Conservation (phyloP, 2,329 filamentous ascomycete species). For the Lachnellula arida region DNA sequence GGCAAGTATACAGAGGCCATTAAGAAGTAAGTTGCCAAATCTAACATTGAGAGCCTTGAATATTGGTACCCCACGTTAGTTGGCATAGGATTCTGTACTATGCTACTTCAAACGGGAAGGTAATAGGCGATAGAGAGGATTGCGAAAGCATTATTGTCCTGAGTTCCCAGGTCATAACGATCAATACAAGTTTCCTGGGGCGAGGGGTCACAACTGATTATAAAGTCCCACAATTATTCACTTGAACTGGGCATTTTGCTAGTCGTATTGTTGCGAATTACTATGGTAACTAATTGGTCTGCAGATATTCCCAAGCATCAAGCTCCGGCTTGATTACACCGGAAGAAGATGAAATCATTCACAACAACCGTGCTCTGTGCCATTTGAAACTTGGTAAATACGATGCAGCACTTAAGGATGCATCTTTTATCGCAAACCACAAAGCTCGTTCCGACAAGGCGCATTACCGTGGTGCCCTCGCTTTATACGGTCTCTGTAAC, state of each 20-base stretch:
- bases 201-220: too few relatives aligned
- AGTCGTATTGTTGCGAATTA: too few relatives aligned
- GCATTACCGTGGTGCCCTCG: neutral
- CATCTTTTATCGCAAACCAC: conserved; percentile 1
- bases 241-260: too few relatives aligned
- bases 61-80: neutral
- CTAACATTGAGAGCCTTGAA: neutral
- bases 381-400: conserved; percentile 31
- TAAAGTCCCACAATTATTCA: too few relatives aligned
- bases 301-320: conserved; percentile 17
- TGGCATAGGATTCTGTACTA: neutral
- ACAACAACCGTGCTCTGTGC: conserved; percentile 35
- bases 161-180: too few relatives aligned
- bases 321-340: conserved; percentile 17
- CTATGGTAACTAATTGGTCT: conserved; percentile 15
- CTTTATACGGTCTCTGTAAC: neutral
- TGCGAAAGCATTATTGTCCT: neutral
- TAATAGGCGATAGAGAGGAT: neutral
- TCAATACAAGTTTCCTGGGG: too few relatives aligned
- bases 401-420: conserved; percentile 34
- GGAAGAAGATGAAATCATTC: conserved; percentile 24
- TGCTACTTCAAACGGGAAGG: too few relatives aligned
- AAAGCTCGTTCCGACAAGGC: neutral
- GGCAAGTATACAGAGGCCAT: neutral
- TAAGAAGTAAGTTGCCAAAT: neutral